These are phyloP conservation scores for Pseudoneurospora amorphoporcata DNA, from an alignment of 495 filamentous ascomycete genomes.

Conservation along the genomic window DNA sequence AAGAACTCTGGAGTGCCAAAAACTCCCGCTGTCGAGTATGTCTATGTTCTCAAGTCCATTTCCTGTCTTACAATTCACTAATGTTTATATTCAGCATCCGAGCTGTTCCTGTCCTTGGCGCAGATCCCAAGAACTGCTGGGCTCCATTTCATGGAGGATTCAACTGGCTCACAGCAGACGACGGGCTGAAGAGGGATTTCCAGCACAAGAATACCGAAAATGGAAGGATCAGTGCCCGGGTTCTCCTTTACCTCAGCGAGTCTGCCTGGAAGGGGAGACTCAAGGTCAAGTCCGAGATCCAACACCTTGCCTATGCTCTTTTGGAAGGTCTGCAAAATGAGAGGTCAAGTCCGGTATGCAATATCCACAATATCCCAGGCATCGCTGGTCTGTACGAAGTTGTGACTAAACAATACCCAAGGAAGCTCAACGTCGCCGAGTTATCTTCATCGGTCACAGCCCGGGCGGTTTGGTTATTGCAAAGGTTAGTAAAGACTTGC, in stretches of 20 bases:
- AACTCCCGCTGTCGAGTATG: too few species aligned
- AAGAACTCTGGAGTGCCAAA: too few species aligned
- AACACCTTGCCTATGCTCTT: not conserved
- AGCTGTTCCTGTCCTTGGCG: not conserved
- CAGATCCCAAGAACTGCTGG: not conserved
- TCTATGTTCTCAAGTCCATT: too few species aligned
- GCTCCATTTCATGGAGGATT: not conserved
- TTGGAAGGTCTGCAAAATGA: not conserved
- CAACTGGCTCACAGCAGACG: not conserved
- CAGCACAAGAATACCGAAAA: not conserved
- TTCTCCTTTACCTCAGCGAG: not conserved
- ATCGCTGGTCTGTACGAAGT: too few species aligned
- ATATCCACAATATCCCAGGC: too few species aligned
- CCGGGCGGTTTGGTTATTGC: conserved; percentile 54
- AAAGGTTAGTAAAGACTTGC: conserved; percentile 13
- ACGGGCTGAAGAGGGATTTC: not conserved
- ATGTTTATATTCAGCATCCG: too few species aligned
- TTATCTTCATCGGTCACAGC: conserved; percentile 38
- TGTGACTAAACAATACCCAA: too few species aligned
- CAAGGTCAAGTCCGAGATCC: not conserved
- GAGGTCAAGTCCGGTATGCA: too few species aligned
- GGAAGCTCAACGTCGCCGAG: too few species aligned
- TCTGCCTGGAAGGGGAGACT: not conserved
- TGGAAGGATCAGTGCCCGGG: not conserved
- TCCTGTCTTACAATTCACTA: too few species aligned